A percentile compares a stretch with the other conserved stretches of the same genome.
These are phyloP conservation scores for Epichloe sp. DNA, from an alignment of 2,329 filamentous ascomycete species.

Conservation along the genomic window DNA sequence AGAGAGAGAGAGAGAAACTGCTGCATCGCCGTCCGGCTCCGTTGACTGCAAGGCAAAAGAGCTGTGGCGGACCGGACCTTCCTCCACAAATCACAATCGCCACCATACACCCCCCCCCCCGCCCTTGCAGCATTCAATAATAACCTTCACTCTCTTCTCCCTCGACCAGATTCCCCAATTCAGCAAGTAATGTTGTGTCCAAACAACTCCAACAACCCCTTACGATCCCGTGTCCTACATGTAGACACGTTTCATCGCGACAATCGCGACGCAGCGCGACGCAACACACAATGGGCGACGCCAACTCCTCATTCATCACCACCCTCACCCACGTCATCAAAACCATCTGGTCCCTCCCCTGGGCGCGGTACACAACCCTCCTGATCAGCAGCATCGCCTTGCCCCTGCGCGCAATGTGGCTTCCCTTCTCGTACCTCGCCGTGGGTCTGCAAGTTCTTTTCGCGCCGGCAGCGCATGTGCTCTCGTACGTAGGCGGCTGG, in stretches of 20 bases:
- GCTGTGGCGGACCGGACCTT: neutral
- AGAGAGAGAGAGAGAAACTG: neutral
- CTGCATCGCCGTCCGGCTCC: neutral
- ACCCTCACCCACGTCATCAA: conserved; percentile 14
- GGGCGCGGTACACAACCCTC: conserved; percentile 13
- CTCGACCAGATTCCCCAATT: neutral
- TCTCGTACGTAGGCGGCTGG: conserved; percentile 3
- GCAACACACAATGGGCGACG: conserved; percentile 7
- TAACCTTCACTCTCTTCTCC: neutral
- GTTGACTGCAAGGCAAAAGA: neutral
- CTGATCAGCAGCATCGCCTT: conserved; percentile 9
- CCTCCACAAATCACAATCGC: neutral
- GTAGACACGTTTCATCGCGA: neutral
- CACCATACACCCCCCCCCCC: neutral
- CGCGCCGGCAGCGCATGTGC: conserved; percentile 3
- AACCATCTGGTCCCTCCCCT: conserved; percentile 16
- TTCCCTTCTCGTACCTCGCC: conserved; percentile 1
- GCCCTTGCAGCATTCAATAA: too few species aligned
- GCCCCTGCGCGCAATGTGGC: conserved; percentile 2
- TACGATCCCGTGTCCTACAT: neutral
- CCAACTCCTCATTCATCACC: conserved; percentile 11
- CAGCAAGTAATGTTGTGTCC: neutral
- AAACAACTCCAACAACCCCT: neutral
- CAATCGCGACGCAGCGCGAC: too few species aligned
- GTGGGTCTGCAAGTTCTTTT: neutral